These are phyloP conservation scores for Phyllostachys edulis DNA, from an alignment of 176 grass and related monocot species.

Conservation along the genomic window DNA sequence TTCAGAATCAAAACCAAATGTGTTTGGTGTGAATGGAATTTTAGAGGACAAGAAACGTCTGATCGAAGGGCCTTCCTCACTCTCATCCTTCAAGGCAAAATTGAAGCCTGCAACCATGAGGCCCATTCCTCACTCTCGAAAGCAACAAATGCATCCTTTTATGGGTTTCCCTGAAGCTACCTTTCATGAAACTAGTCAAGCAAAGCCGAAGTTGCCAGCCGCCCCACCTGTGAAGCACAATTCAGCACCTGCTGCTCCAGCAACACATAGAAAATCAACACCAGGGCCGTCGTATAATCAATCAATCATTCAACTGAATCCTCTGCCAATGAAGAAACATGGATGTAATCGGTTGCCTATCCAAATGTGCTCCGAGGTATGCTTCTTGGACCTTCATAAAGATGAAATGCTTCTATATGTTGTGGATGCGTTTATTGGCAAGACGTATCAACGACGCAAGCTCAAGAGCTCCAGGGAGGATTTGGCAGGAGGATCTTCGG, in stretches of 20 bases:
- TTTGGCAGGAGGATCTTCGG: no score
- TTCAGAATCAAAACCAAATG: slow-evolving; percentile 48
- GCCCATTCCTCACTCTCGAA: slow-evolving; percentile 76
- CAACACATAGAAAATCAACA: slow-evolving; percentile 72
- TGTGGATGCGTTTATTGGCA: no score
- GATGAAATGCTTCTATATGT: slow-evolving; percentile 20
- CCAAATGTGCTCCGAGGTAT: slow-evolving; percentile 82
- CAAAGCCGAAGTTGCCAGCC: slow-evolving; percentile 36
- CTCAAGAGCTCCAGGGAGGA: no score
- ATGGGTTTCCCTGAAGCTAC: slow-evolving; percentile 45
- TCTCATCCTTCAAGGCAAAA: slow-evolving; percentile 35
- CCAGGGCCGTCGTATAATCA: slow-evolving; percentile 58
- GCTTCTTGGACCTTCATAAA: slow-evolving; percentile 5
- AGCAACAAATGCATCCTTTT: slow-evolving; percentile 84
- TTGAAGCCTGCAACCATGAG: slow-evolving; percentile 72
- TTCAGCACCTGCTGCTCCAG: slow-evolving; percentile 42
- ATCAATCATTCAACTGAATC: slow-evolving; percentile 77
- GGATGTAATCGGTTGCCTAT: slow-evolving; percentile 78
- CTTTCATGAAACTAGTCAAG: slow-evolving; percentile 47
- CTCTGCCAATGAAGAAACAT: slow-evolving; percentile 96
- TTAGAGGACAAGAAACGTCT: slow-evolving; percentile 37
- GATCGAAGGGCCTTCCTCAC: slow-evolving; percentile 36
- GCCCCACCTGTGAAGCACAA: slow-evolving; percentile 62
- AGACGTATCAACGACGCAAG: no score
- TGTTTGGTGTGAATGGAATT: slow-evolving; percentile 31